These are phyloP conservation scores for Erodium trifolium DNA, from an alignment of 441 rosid species.

Conservation along the genomic window DNA sequence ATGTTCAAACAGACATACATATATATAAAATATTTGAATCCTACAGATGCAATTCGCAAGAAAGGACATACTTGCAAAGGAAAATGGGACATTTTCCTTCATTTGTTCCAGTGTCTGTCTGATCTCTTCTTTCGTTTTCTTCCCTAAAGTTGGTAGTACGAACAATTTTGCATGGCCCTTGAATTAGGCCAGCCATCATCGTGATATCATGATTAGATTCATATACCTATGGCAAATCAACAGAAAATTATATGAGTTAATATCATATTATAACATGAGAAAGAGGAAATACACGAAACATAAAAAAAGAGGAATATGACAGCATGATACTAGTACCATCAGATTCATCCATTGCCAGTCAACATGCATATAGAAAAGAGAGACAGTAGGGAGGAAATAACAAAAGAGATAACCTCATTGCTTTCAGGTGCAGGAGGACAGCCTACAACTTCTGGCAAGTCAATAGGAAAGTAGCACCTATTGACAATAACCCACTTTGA, in stretches of 20 bases:
- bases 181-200: conserved; percentile 42
- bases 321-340: not conserved
- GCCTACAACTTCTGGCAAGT: conserved; percentile 56
- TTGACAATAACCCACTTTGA: conserved; percentile 51
- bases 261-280: not conserved
- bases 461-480: conserved; percentile 52
- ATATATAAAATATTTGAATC: not conserved
- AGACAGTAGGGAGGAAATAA: not conserved
- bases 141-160: conserved; percentile 45
- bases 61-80: conserved; percentile 52
- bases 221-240: conserved; percentile 40
- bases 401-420: conserved; percentile 41
- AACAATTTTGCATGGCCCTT: conserved; percentile 58
- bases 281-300: not conserved
- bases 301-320: not conserved
- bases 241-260: not conserved
- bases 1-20: not conserved
- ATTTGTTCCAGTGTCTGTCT: conserved; percentile 29
- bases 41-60: not conserved
- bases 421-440: conserved; percentile 50
- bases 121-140: conserved; percentile 36
- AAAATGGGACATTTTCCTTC: conserved; percentile 33
- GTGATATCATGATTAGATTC: conserved; percentile 53
- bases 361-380: not conserved
- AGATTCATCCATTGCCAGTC: not conserved